Evolutionary conservation across 495 filamentous ascomycete species (phyloP).

Genomic region (Antarctomyces pellizariae): DNA sequence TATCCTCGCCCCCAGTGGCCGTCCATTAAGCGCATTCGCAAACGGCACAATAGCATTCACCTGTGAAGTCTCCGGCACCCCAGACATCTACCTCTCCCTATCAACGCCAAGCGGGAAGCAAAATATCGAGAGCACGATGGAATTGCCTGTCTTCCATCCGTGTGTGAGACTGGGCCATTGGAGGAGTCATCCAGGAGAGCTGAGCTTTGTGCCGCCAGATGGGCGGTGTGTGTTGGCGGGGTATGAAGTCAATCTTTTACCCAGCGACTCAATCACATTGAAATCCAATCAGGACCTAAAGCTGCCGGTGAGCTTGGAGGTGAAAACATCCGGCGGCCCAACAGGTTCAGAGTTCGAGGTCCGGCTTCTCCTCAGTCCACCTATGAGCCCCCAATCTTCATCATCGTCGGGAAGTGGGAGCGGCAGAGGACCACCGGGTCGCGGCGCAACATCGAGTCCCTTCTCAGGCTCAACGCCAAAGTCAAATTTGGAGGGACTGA

Average conservation of each 20-base stretch:
- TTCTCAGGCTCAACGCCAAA: conserved; percentile 36
- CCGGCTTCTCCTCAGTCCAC: too few relatives aligned
- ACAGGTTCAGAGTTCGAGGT: conserved; percentile 74
- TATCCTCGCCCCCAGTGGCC: conserved; percentile 71
- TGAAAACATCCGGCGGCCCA: conserved; percentile 54
- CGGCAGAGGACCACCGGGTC: conserved; percentile 16
- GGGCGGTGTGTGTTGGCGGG: conserved; percentile 85
- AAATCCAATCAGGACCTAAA: conserved; percentile 35
- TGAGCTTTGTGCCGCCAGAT: conserved; percentile 90
- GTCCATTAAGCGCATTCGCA: conserved; percentile 63
- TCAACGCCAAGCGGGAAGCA: conserved; percentile 53
- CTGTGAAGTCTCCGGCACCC: conserved; percentile 80
- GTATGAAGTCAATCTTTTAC: conserved; percentile 82
- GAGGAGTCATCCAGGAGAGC: conserved; percentile 67
- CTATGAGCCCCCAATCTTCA: too few relatives aligned
- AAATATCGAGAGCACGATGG: conserved; percentile 45
- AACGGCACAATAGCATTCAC: conserved; percentile 90
- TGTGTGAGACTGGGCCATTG: conserved; percentile 73
- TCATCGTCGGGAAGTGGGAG: too few relatives aligned
- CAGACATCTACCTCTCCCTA: conserved; percentile 65
- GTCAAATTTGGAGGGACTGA: conserved; percentile 64
- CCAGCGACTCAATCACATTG: conserved; percentile 14
- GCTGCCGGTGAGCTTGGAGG: conserved; percentile 58
- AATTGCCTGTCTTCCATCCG: conserved; percentile 89
- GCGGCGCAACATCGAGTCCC: conserved; percentile 23